phyloP scores from a whole-genome alignment of 1,284 basidiomycete genomes.

The Sanguinoderma infundibulare region DNA sequence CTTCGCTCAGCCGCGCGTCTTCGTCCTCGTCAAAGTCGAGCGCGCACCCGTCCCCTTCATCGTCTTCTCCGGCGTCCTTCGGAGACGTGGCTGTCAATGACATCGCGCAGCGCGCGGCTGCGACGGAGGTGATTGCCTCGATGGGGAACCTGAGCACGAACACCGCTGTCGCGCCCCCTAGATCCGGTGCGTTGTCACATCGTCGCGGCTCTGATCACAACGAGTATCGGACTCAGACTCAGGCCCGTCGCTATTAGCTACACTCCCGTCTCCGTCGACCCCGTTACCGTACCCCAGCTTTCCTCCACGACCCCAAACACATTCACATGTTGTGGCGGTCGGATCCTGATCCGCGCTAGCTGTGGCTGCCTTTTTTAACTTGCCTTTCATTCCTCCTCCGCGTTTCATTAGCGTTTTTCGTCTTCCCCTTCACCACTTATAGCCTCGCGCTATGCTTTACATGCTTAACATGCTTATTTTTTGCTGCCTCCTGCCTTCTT shows the following conservation, averaged over 20 bases:
- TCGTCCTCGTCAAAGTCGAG: constrained; percentile 27
- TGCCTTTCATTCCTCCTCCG: no score
- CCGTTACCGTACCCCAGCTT: no score
- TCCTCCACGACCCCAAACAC: not conserved
- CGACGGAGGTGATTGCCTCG: constrained; percentile 7
- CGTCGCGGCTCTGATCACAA: constrained; percentile 11
- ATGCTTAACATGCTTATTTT: no score
- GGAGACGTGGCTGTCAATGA: not conserved
- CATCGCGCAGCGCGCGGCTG: not conserved
- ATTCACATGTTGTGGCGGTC: no score
- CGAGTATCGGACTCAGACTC: constrained; percentile 14
- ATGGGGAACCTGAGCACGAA: constrained; percentile 10
- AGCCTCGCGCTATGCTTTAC: no score
- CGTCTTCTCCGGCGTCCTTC: constrained; percentile 13
- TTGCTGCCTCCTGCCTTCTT: not conserved
- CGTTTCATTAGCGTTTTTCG: no score
- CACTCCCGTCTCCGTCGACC: no score
- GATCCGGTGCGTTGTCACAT: not conserved
- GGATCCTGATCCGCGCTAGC: no score
- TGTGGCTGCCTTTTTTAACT: no score
- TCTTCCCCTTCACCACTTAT: no score
- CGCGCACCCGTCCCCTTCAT: constrained; percentile 8
- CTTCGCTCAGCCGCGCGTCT: constrained; percentile 26
- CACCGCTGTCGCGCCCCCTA: not conserved
- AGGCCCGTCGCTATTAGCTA: not conserved